phyloP scores from a whole-genome alignment of 805 yeast species.

The Barnettozyma californica region DNA sequence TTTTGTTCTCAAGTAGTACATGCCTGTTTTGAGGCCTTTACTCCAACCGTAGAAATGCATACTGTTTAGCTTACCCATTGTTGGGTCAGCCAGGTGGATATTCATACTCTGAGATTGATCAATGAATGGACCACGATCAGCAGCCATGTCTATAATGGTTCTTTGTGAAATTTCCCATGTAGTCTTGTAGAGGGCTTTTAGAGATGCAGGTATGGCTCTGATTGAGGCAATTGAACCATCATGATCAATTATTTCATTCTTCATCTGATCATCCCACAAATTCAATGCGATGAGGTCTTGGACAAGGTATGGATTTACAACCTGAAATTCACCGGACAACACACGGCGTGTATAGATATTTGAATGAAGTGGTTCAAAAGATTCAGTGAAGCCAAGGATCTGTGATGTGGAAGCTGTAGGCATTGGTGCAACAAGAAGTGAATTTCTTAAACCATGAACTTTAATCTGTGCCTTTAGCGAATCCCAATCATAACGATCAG shows the following conservation, averaged over 20 bases:
- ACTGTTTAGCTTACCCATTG: slow-evolving; percentile 92
- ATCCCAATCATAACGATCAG: slow-evolving; percentile 84
- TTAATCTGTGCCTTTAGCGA: slow-evolving; percentile 52
- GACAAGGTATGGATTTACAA: slow-evolving; percentile 82
- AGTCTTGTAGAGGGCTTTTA: slow-evolving; percentile 66
- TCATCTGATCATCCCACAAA: slow-evolving; percentile 81
- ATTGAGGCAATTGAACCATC: slow-evolving; percentile 86
- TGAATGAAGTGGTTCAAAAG: slow-evolving; percentile 96
- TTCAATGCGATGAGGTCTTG: slow-evolving; percentile 62
- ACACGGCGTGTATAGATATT: slow-evolving; percentile 89
- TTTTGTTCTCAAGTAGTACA: slow-evolving; percentile 95
- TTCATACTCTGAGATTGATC: slow-evolving; percentile 94
- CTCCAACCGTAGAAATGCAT: slow-evolving; percentile 99
- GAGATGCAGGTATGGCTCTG: slow-evolving; percentile 64
- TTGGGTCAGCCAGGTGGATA: slow-evolving; percentile 81
- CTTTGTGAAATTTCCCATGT: slow-evolving; percentile 92
- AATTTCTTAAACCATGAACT: slow-evolving; percentile 75
- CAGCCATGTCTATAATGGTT: slow-evolving; percentile 62
- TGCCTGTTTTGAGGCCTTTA: slow-evolving; percentile 96
- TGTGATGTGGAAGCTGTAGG: slow-evolving; percentile 99
- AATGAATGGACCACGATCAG: slow-evolving; percentile 87
- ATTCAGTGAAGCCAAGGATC: slow-evolving; percentile 88
- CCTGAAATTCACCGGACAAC: slow-evolving; percentile 89
- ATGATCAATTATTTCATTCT: slow-evolving; percentile 65
- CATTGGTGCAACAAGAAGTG: slow-evolving; percentile 90